A percentile compares a stretch with the other conserved stretches of the same genome.
These are phyloP conservation scores for Rhizopus microsporus DNA, from an alignment of 371 early-diverging fungal genomes.

Conservation along the genomic window DNA sequence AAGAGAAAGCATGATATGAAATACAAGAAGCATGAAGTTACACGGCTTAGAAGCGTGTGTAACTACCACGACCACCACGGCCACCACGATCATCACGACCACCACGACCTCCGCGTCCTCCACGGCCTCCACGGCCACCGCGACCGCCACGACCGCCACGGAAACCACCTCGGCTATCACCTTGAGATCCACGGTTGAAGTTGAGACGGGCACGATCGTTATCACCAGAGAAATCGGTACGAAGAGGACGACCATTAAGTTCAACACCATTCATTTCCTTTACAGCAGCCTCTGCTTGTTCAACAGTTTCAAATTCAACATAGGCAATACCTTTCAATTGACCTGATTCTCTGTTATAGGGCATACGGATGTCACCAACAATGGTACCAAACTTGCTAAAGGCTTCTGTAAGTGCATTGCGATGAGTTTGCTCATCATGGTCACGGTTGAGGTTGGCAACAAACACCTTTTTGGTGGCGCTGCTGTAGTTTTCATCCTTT, in stretches of 20 bases:
- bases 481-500: constrained; percentile 37
- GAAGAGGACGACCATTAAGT: constrained; percentile 69
- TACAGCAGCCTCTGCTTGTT: constrained; percentile 70
- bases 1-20: constrained; percentile 8
- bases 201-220: constrained; percentile 53
- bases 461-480: constrained; percentile 74
- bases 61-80: constrained; percentile 38
- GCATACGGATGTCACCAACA: constrained; percentile 64
- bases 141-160: constrained; percentile 22
- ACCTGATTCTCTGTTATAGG: constrained; percentile 67
- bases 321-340: constrained; percentile 77
- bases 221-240: constrained; percentile 60
- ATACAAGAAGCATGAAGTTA: constrained; percentile 21
- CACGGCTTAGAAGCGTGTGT: neutral
- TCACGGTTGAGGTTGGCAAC: constrained; percentile 91
- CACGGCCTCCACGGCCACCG: constrained; percentile 25
- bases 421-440: constrained; percentile 89
- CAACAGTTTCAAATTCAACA: constrained; percentile 63
- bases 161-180: constrained; percentile 16
- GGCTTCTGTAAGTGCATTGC: constrained; percentile 73
- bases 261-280: constrained; percentile 65
- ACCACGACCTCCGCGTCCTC: constrained; percentile 14
- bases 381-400: constrained; percentile 90
- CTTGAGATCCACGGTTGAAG: constrained; percentile 1
- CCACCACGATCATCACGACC: constrained; percentile 12